Base-by-base conservation (phyloP, 768 basidiomycete genomes). In the Tephrocybe sp. region DNA sequence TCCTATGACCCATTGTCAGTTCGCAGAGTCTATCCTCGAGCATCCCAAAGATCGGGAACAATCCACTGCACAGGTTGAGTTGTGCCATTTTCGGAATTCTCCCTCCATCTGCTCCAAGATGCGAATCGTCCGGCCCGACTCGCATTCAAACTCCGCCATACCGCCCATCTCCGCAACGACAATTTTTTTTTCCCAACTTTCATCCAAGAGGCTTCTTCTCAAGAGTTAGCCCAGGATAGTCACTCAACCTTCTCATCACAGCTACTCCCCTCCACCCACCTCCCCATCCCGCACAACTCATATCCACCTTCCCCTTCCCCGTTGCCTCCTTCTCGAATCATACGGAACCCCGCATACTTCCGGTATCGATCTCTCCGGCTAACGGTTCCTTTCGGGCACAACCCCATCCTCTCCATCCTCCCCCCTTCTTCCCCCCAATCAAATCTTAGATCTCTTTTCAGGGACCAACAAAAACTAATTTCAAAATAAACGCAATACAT, bases 101-200 rank as follows among this genome's bases (percentile, higher is more conserved):
- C 43, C 51, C 52, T 50, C 47, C 53, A 53, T 52, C 55, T 54
- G 38, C 46, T 37, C 45, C 47, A 37, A n/a, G 30, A 39, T 46
- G 53, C 46, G 19, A n/a, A 55, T 54, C 47, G 55, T 50, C 38
- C 54, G 54, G 57, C 30, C 57, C 51, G 57, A 25, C 16, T 41
- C 8, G n/a, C 4, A n/a, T 43, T 31, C 19, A 25, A 15, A 23
- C 47, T 48, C 48, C 50, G 42, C 29, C 13, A 11, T n/a, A 21
- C 41, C 45, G 45, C 53, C 31, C 50, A 52, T 54, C 56, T 57
- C 50, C 53, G 56, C 36, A 49, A 44, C 38, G n/a, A 11, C 16
- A 36, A n/a, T 29, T 42, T 45, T 38, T 36, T 25, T 43, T 47
- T 53, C 45, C 45, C 42, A 50, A 21, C n/a, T 38, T 33, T 29